Percentiles rank a stretch among this genome's conserved stretches.
Conservation (phyloP, 2,329 filamentous ascomycete species). For the Microdochium bolleyi region DNA sequence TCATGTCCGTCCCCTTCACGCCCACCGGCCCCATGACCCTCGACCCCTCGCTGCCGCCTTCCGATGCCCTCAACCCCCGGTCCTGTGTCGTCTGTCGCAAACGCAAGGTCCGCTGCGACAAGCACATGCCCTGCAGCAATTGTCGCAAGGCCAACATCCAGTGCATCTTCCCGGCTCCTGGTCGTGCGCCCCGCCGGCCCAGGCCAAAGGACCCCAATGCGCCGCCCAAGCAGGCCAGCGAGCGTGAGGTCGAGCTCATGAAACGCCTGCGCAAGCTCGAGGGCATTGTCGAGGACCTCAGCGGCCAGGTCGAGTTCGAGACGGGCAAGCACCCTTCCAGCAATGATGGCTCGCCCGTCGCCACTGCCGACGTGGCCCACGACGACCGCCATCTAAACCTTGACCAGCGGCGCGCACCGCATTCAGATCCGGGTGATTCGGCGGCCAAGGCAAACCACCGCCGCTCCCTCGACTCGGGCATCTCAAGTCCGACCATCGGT, state of each 20-base stretch:
- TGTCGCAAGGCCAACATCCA: slow-evolving; percentile 63
- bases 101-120: slow-evolving; percentile 70
- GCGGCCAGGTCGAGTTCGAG: slow-evolving; percentile 54
- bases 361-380: slow-evolving; percentile 13
- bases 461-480: background rate
- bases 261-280: slow-evolving; percentile 66
- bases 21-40: background rate
- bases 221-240: slow-evolving; percentile 47
- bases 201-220: slow-evolving; percentile 59
- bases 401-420: slow-evolving; percentile 4
- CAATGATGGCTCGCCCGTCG: slow-evolving; percentile 29
- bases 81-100: slow-evolving; percentile 1
- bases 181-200: slow-evolving; percentile 61
- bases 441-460: background rate
- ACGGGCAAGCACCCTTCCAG: slow-evolving; percentile 25
- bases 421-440: slow-evolving; percentile 9
- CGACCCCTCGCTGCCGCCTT: background rate
- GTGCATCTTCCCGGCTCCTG: slow-evolving; percentile 68
- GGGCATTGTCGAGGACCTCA: slow-evolving; percentile 65
- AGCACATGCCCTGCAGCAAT: slow-evolving; percentile 68
- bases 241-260: slow-evolving; percentile 60
- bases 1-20: background rate
- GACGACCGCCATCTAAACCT: slow-evolving; percentile 1
- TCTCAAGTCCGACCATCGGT: slow-evolving; percentile 21
- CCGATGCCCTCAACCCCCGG: background rate